Base-by-base conservation (phyloP, 371 early-diverging fungal species). In the Nosema granulosis region DNA sequence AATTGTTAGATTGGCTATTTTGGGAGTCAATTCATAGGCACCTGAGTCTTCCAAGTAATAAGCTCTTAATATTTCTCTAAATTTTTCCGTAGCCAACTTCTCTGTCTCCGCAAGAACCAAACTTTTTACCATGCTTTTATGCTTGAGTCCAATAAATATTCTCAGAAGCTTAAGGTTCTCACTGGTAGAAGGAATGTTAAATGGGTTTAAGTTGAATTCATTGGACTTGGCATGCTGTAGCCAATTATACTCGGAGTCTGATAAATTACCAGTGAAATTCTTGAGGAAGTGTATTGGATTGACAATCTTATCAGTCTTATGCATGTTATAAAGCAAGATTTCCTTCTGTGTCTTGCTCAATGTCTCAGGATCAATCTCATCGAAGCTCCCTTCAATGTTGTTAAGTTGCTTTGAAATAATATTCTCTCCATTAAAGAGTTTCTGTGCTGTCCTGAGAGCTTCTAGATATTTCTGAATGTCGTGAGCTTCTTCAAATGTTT, bases 331-430 rank as follows among this genome's bases (percentile, higher is more conserved):
- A 32, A 68, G 31, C 24, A 65, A 32, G 35, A 68, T 68, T 20
- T 73, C 34, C 51, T 20, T 74, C 56, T 72, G 63, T 29, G 24
- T 73, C 38, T 59, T 78, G 16, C 37, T 38, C 29, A 77, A 66
- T 32, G 54, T 2, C n/a, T 35, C 50, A 1, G 12, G 18, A 24
- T 57, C 31, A 3, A 73, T 49, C 28, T 69, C 69, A 50, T 68
- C 66, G 52, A 73, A 63, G 24, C 26, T 4, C 24, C 69, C 70
- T n/a, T 51, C 28, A 9, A 76, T 24, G 56, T 76, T 76, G 50
- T 49, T 57, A 1, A 76, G 20, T 59, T 79, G 80, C 16, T 71
- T 75, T 34, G 56, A 35, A 24, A 79, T 29, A 29, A 70, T 35
- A 26, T 62, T 50, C n/a, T 63, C 49, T 35, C 51, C 49, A 35